Percentiles rank a stretch among this genome's conserved stretches.
Evolutionary conservation across 768 basidiomycete species (phyloP).

Genomic region (Russula foetens): DNA sequence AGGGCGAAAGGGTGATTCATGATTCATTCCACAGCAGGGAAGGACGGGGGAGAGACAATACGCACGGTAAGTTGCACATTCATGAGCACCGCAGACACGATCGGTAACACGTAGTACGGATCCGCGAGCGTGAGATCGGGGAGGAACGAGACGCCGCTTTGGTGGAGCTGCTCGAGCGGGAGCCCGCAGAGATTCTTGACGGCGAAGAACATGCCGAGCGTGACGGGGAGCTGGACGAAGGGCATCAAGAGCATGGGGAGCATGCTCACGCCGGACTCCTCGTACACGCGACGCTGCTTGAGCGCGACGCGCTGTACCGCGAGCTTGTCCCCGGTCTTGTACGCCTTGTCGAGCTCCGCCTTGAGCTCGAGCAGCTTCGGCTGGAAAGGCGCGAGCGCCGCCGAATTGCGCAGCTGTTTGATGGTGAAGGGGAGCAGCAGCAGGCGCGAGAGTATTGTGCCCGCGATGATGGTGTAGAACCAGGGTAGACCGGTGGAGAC

Average conservation of each 20-base stretch:
- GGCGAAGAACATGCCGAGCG: conserved; percentile 78
- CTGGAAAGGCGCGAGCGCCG: conserved; percentile 53
- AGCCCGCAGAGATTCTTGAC: conserved; percentile 61
- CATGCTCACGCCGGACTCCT: conserved; percentile 58
- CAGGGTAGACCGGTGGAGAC: conserved; percentile 67
- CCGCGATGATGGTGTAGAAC: conserved; percentile 73
- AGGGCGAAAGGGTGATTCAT: no score
- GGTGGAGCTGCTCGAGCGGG: conserved; percentile 65
- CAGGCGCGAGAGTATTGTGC: conserved; percentile 53
- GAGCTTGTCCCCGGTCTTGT: conserved; percentile 30
- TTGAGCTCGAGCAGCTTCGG: conserved; percentile 48
- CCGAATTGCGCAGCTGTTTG: conserved; percentile 45
- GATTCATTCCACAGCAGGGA: background rate
- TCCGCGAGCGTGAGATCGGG: conserved; percentile 74
- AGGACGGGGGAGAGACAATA: background rate
- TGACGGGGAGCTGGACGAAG: conserved; percentile 66
- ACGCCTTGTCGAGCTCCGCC: conserved; percentile 35
- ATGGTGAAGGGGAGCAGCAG: conserved; percentile 55
- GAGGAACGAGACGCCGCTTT: conserved; percentile 67
- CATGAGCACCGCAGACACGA: conserved; percentile 46
- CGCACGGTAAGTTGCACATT: conserved; percentile 65
- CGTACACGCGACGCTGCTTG: conserved; percentile 46
- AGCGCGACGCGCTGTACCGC: conserved; percentile 36
- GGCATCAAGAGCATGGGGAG: conserved; percentile 44
- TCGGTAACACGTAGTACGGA: conserved; percentile 68